Conservation (phyloP, 164 flowering plant species). For the Magnolia officinalis region DNA sequence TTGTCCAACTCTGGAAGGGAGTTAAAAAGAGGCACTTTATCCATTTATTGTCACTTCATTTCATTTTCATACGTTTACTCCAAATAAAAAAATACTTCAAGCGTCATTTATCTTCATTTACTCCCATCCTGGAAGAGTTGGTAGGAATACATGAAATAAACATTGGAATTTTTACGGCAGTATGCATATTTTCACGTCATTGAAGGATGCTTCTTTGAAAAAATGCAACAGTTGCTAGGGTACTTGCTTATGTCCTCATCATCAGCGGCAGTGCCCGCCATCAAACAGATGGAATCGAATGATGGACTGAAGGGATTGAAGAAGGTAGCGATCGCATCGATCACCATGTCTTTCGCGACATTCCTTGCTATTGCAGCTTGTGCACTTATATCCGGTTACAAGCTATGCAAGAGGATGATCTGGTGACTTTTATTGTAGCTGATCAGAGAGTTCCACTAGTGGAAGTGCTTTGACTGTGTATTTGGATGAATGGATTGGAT, state of each 20-base stretch:
- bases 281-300: neutral
- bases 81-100: no score
- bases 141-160: no score
- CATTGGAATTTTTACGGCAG: neutral
- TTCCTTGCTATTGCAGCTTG: slow-evolving; percentile 30
- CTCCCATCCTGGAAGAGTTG: no score
- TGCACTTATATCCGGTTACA: slow-evolving; percentile 50
- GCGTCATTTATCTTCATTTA: no score
- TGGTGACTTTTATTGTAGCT: slow-evolving; percentile 26
- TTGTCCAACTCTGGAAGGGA: no score
- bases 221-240: slow-evolving; percentile 38
- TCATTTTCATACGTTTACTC: no score
- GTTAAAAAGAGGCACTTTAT: no score
- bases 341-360: slow-evolving; percentile 40
- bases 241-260: slow-evolving; percentile 55
- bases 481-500: no score
- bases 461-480: no score
- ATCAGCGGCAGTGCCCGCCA: slow-evolving; percentile 29
- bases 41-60: no score
- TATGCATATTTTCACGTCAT: neutral
- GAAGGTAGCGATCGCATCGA: slow-evolving; percentile 32
- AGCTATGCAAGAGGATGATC: slow-evolving; percentile 53
- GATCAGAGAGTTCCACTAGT: no score
- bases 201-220: neutral
- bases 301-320: slow-evolving; percentile 14